phyloP scores from a whole-genome alignment of 169 alveolate species.

The Eimeria maxima region DNA sequence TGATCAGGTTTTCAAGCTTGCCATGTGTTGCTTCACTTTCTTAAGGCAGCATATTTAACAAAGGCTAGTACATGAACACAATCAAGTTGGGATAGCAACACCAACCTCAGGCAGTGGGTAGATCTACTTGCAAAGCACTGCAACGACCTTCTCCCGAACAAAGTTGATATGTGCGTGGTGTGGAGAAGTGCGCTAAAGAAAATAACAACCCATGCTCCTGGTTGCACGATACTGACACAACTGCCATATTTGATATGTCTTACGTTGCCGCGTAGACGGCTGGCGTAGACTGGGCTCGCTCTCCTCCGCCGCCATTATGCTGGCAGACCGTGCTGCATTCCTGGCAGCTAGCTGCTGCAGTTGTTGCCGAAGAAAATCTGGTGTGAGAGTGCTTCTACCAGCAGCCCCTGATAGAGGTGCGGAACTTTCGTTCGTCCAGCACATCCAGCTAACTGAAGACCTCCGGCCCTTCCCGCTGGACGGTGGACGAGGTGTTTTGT shows the following conservation, averaged over 20 bases:
- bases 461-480: background rate
- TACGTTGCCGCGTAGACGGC: background rate
- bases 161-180: background rate
- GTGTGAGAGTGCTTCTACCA: conserved; percentile 1
- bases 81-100: background rate
- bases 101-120: background rate
- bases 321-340: background rate
- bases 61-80: background rate
- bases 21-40: background rate
- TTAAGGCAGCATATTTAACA: background rate
- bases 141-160: background rate
- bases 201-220: background rate
- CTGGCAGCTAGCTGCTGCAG: conserved; percentile 14
- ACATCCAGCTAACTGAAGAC: background rate
- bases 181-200: background rate
- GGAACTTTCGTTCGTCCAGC: background rate
- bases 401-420: background rate
- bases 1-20: background rate
- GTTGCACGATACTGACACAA: background rate
- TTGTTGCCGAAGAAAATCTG: conserved; percentile 32
- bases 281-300: background rate
- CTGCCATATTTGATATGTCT: background rate
- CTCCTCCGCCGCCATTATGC: background rate
- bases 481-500: background rate
- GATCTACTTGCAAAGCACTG: background rate